Conservation (phyloP, 1,139 yeast genomes). For the Pichiaceae sp. region DNA sequence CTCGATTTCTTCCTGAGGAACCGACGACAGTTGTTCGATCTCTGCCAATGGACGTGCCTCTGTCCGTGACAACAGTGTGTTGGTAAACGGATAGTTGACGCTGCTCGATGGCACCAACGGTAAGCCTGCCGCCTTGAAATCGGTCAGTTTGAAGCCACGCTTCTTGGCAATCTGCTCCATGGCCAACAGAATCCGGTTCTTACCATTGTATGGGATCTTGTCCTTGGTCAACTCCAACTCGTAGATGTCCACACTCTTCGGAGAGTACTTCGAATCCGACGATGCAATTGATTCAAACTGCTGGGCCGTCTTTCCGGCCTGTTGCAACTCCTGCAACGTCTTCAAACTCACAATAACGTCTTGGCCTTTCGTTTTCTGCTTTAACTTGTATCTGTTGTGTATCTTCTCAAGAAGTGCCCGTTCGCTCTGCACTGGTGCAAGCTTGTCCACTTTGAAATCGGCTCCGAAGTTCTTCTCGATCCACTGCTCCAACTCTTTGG, state of each 20-base stretch:
- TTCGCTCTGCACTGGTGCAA: too few species aligned
- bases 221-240: conserved; percentile 16
- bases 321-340: not conserved
- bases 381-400: too few species aligned
- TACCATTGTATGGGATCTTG: conserved; percentile 17
- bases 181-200: conserved; percentile 21
- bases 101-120: conserved; percentile 11
- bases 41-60: conserved; percentile 10
- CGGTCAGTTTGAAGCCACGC: conserved; percentile 16
- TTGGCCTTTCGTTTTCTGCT: too few species aligned
- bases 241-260: not conserved
- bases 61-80: conserved; percentile 14
- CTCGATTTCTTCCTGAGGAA: conserved; percentile 14
- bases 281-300: not conserved
- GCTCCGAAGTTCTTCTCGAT: too few species aligned
- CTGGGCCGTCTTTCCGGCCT: not conserved
- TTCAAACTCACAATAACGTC: not conserved
- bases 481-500: too few species aligned
- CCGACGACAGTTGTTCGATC: conserved; percentile 6
- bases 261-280: not conserved
- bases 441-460: too few species aligned
- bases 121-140: conserved; percentile 6
- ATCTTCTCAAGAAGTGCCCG: too few species aligned
- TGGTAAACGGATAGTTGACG: conserved; percentile 17
- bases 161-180: conserved; percentile 15